Evolutionary conservation across 805 yeast genomes (phyloP), one percentile per base, ranked within the genome.

Genomic region (Cyberlindnera petersonii): DNA sequence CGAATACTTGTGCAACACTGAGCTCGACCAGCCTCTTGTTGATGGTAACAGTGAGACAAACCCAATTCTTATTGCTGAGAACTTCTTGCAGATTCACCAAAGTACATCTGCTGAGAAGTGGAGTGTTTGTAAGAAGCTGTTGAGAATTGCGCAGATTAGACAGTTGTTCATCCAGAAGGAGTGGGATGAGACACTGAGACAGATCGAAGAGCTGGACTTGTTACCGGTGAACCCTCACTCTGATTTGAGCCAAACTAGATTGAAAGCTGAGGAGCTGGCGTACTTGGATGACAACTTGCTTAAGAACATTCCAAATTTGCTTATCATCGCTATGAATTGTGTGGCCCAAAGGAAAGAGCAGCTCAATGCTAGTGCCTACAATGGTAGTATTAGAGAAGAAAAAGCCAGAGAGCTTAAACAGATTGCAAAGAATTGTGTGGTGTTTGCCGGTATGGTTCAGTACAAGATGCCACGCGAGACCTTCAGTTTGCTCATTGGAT

Each of bases 371-470:
- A 64, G 69, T 40, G 58, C 66, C 4, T 66, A 72, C 11, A 74
- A 74, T 40, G 71, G 66, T 28, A 53, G 67, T 3, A 66, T 74
- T 10, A 74, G 73, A 42, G 72, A 69, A 29, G 76, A 73, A 40
- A 83, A 80, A 56, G 61, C 74, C 16, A 66, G 60, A 4, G 74
- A 76, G 29, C 64, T 86, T 54, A 69, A 69, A 35, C 72, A 72
- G 45, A 70, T 82, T 47, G 87, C 95, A 3, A 82, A 79, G 59
- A 87, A 87, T 61, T 84, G 95, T 61, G 87, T 89, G 88, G 77
- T 89, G 4, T 91, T 83, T 60, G 95, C 97, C 6, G 98, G 97
- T 44, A 83, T 91, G 80, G 82, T 89, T 26, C 95, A 86, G 63
- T 88, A 85, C 63, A 81, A 83, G 58, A 86, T 89, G 94, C 95